Evolutionary conservation across 2,329 filamentous ascomycete species (phyloP), one percentile per base, ranked within the genome.

Genomic region (Fusarium burgessii): DNA sequence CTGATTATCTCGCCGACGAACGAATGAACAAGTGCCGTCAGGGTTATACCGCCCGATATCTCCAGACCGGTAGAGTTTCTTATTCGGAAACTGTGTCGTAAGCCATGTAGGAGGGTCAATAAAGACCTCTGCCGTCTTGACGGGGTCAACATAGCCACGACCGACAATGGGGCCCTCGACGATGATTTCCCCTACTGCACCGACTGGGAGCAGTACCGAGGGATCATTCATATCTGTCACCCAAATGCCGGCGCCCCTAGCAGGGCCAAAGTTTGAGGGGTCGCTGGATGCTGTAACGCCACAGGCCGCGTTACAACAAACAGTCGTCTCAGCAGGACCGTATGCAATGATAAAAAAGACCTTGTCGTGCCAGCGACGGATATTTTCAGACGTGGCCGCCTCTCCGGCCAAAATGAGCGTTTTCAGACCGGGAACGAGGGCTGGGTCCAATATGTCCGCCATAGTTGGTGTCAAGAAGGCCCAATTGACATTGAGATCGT

Each of bases 1-100:
- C 47, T 79, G 76, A 10, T 57, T 54, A 45, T 79, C 77, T 23
- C 71, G 71, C 2, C 77, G 71, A 38, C 77, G 71, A n/a, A 76
- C 51, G 61, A 64, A 75, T 2, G 56, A 49, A 1, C 3, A 40
- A 52, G 47, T 51, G 11, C 47, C 47, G 15, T 51, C 47, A 14
- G 47, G 47, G 32, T 51, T 51, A 38, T 38, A 38, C 15, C 47
- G 47, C 20, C n/a, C 47, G 5, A 51, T 51, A 27, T 51, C 47
- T 51, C 47, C 47, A 36, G 47, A 51, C 2, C 47, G 47, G 20
- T 51, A 51, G 10, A 51, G 10, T 47, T 33, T 23, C 23, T 23
- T 23, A 5, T 23, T 40, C 15, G 41, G 18, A 38, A 59, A 11
- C 73, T 73, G 29, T 72, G 76, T 74, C 42, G 58, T 69, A 23